Evolutionary conservation across 2,329 filamentous ascomycete species (phyloP).

Genomic region (Cadophora sp.): DNA sequence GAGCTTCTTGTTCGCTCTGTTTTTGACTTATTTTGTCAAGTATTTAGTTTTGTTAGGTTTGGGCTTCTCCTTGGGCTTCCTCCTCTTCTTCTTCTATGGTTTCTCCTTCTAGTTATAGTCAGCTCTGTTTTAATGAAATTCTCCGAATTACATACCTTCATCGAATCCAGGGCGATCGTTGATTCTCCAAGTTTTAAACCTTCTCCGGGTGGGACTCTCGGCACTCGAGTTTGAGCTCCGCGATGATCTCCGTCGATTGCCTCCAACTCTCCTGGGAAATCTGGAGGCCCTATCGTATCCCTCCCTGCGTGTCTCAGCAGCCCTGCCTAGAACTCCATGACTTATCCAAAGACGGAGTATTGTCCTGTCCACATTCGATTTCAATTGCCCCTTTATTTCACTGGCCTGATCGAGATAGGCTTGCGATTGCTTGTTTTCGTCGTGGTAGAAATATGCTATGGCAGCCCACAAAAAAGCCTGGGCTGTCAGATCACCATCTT

Average conservation of each 20-base stretch:
- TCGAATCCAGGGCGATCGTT: not conserved
- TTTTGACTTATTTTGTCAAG: not conserved
- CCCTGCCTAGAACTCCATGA: not conserved
- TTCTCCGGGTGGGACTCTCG: no score
- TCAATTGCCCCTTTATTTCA: not conserved
- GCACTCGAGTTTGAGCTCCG: not conserved
- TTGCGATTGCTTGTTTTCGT: not conserved
- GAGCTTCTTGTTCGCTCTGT: not conserved
- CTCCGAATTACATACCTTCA: not conserved
- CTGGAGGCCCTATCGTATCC: not conserved
- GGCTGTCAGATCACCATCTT: not conserved
- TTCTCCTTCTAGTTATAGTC: not conserved
- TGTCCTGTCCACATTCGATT: not conserved
- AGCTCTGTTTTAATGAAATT: not conserved
- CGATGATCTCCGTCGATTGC: not conserved
- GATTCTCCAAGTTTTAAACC: not conserved
- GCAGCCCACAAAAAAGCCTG: constrained; percentile 9
- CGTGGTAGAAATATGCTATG: constrained; percentile 6
- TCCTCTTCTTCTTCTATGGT: not conserved
- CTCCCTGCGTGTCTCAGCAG: not conserved
- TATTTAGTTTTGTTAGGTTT: not conserved
- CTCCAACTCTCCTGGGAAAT: not conserved
- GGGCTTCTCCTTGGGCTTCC: not conserved
- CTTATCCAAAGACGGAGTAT: not conserved
- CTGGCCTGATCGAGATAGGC: not conserved